Evolutionary conservation across 805 yeast genomes (phyloP), one percentile per base, ranked within the genome.

Genomic region (Sporopachydermia lactativora): DNA sequence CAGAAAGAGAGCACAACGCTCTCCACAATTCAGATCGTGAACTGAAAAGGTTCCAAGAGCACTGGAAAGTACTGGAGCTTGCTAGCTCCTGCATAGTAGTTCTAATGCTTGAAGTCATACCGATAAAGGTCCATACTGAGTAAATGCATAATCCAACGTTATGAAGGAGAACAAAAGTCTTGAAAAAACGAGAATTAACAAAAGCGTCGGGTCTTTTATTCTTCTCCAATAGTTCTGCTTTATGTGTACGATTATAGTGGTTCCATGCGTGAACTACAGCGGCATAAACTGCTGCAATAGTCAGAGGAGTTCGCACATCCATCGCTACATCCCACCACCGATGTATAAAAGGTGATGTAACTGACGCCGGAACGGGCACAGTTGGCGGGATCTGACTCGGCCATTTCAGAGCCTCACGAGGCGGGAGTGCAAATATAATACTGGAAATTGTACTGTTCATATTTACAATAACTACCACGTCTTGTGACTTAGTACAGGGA

Each of bases 81-180:
- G 51, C 14, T 8, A 44, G 39, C 5, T 49, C 51, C 15, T 40
- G 34, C 18, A 42, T 44, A 36, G 3, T 47, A 34, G 42, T 44
- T 42, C 39, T 45, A 44, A 39, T 36, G 42, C 16, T 19, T 42
- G 46, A 56, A 18, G 69, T 55, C 77, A 78, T 76, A n/a, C 83
- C 82, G 16, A 73, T 38, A 46, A 77, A 77, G 5, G 85, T 77
- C 83, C 83, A 77, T 19, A 69, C 67, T 2, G 83, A 77, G 58
- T 77, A 78, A n/a, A 61, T 60, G 53, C 84, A 77, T 31, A 78
- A 66, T 36, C 70, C 66, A 16, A 75, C 47, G 52, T 78, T 78
- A 58, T 78, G 86, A 35, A 73, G 47, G 13, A 77, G 54, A 18
- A 78, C 83, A 40, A 77, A 65, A 19, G 58, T 38, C 52, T 70